These are phyloP conservation scores for Petrea volubilis DNA, from an alignment of 257 asterid genomes.

Conservation along the genomic window DNA sequence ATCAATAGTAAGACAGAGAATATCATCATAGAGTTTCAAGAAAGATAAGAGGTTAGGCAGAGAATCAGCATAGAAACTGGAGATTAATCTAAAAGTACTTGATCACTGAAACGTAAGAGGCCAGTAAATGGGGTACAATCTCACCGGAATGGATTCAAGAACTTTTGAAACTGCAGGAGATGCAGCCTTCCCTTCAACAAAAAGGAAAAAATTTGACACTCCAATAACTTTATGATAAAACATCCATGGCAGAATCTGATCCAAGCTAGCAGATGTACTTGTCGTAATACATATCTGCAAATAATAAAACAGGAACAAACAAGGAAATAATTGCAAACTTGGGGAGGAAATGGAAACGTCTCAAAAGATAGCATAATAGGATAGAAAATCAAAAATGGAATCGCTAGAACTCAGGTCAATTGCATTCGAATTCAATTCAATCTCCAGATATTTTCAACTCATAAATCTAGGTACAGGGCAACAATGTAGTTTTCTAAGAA, in stretches of 20 bases:
- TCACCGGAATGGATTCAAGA: slow-evolving; percentile 80
- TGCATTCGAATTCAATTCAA: not conserved
- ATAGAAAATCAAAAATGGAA: slow-evolving; percentile 21
- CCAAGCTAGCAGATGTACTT: slow-evolving; percentile 81
- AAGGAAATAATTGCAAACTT: not conserved
- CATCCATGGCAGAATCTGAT: slow-evolving; percentile 87
- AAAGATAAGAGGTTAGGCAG: not conserved
- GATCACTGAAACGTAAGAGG: slow-evolving; percentile 1
- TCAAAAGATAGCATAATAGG: not conserved
- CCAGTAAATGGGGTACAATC: slow-evolving; percentile 24
- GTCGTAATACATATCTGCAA: slow-evolving; percentile 72
- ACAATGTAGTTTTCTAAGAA: not conserved
- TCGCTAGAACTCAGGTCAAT: slow-evolving; percentile 5
- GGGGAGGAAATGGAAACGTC: not conserved
- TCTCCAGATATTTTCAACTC: not conserved
- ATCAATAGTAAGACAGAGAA: not conserved
- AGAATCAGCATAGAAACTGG: not conserved
- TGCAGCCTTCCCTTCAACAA: slow-evolving; percentile 89
- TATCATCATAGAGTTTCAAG: not conserved
- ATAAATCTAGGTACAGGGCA: slow-evolving; percentile 7
- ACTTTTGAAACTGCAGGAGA: slow-evolving; percentile 69
- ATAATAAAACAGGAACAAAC: not conserved
- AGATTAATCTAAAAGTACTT: not conserved
- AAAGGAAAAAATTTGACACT: slow-evolving; percentile 65
- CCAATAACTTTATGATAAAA: slow-evolving; percentile 86